A percentile compares a stretch with the other conserved stretches of the same genome.
phyloP scores from a whole-genome alignment of 306 rosid species.

The Medicago arabica region DNA sequence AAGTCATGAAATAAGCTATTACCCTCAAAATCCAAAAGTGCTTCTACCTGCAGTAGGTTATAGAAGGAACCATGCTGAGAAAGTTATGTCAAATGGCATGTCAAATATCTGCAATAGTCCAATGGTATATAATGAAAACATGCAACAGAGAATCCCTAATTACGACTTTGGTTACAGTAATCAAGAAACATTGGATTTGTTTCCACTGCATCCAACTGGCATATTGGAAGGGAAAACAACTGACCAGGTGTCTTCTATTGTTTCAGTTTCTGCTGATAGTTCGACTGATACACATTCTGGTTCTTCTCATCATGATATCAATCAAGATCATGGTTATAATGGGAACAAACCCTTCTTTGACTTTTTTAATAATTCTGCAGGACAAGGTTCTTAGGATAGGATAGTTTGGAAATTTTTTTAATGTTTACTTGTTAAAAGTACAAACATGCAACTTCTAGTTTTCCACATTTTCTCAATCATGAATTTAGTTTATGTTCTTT shows the following conservation, averaged over 20 bases:
- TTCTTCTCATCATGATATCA: constrained; percentile 17
- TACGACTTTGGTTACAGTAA: not conserved
- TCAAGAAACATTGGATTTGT: constrained; percentile 66
- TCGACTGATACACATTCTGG: constrained; percentile 37
- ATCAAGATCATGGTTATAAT: constrained; percentile 12
- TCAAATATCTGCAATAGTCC: constrained; percentile 32
- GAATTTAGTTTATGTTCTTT: not conserved
- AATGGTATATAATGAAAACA: constrained; percentile 19
- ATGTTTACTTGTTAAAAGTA: constrained; percentile 17
- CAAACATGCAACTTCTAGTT: constrained; percentile 34
- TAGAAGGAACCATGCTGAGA: constrained; percentile 45
- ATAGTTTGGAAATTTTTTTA: not conserved
- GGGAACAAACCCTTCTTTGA: constrained; percentile 46
- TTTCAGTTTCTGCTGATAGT: constrained; percentile 42
- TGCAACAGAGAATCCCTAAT: constrained; percentile 35
- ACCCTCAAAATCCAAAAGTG: constrained; percentile 50
- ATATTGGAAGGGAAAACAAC: constrained; percentile 50
- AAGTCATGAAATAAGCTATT: constrained; percentile 44
- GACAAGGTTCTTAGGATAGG: constrained; percentile 27
- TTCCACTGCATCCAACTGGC: constrained; percentile 85
- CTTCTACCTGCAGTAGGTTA: constrained; percentile 44
- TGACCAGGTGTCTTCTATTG: constrained; percentile 34
- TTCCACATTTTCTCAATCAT: not conserved
- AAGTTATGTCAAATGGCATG: constrained; percentile 34
- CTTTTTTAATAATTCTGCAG: constrained; percentile 48